phyloP scores from a whole-genome alignment of 495 filamentous ascomycete genomes.

The Hyaloscypha finlandica region DNA sequence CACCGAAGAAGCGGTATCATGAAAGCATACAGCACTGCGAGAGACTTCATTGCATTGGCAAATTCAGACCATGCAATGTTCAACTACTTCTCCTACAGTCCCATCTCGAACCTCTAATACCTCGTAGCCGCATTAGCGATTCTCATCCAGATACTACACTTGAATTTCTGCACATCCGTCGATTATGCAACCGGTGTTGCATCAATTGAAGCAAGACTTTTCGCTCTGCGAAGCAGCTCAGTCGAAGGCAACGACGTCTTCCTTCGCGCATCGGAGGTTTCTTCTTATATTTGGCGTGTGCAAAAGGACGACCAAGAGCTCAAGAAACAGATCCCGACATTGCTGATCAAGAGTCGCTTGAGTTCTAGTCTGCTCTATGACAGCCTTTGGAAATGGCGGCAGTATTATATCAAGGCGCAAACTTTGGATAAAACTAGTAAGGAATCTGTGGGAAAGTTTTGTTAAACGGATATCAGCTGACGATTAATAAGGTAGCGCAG shows the following conservation, averaged over 20 bases:
- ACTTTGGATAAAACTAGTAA: neutral
- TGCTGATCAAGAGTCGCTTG: neutral
- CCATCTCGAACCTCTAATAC: neutral
- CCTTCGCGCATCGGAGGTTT: neutral
- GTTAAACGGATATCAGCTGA: neutral
- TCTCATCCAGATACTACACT: neutral
- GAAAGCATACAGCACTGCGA: slow-evolving; percentile 8
- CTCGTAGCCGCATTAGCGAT: neutral
- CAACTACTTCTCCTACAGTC: neutral
- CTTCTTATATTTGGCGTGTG: neutral
- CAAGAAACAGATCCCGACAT: neutral
- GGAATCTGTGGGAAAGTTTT: neutral
- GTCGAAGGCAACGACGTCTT: neutral
- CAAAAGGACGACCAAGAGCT: neutral
- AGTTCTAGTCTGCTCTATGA: neutral
- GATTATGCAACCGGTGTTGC: neutral
- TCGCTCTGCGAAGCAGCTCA: neutral
- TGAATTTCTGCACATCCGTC: neutral
- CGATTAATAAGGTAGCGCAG: neutral
- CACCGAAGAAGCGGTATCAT: slow-evolving; percentile 1
- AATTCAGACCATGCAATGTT: neutral
- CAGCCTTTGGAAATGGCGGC: slow-evolving; percentile 3
- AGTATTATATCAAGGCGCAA: neutral
- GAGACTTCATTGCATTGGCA: neutral
- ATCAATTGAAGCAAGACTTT: neutral